Percentiles rank a stretch among this genome's conserved stretches.
phyloP scores from a whole-genome alignment of 2,329 filamentous ascomycete species.

The Seiridium cupressi region DNA sequence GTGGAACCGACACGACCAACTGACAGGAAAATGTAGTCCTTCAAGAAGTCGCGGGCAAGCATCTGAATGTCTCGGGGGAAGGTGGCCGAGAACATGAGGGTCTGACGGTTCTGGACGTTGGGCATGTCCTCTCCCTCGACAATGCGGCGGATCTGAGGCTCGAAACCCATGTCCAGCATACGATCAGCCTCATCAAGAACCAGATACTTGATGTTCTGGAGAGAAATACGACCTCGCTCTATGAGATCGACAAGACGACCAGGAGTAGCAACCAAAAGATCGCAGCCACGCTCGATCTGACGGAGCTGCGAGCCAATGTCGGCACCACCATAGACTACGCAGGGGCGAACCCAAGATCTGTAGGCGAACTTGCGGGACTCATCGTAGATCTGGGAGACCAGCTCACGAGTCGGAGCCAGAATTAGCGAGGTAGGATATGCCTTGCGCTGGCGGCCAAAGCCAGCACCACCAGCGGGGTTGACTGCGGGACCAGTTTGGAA shows the following conservation, averaged over 20 bases:
- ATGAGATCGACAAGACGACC: constrained; percentile 97
- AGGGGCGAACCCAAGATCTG: constrained; percentile 97
- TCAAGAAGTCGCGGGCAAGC: constrained; percentile 96
- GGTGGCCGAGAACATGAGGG: constrained; percentile 99
- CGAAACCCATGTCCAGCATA: constrained; percentile 99
- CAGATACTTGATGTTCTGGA: constrained; percentile 98
- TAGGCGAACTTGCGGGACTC: constrained; percentile 98
- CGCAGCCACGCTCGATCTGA: constrained; percentile 95
- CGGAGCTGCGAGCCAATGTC: constrained; percentile 98
- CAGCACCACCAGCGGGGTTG: constrained; percentile 60
- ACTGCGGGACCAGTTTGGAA: constrained; percentile 84
- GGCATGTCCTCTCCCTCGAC: constrained; percentile 99
- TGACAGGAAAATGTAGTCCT: constrained; percentile 98
- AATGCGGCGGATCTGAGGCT: constrained; percentile 98
- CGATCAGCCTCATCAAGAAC: constrained; percentile 99
- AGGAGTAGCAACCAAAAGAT: constrained; percentile 94
- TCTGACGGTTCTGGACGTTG: constrained; percentile 77
- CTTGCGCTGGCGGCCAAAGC: constrained; percentile 92
- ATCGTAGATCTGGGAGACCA: constrained; percentile 98
- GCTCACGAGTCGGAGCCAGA: constrained; percentile 92
- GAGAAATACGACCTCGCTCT: constrained; percentile 95
- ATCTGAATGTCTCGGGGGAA: constrained; percentile 99
- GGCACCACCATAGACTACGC: constrained; percentile 98
- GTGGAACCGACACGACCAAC: constrained; percentile 98
- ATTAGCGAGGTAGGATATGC: constrained; percentile 96